Conservation (phyloP, 2,329 filamentous ascomycete species). For the Xylogone sp. region DNA sequence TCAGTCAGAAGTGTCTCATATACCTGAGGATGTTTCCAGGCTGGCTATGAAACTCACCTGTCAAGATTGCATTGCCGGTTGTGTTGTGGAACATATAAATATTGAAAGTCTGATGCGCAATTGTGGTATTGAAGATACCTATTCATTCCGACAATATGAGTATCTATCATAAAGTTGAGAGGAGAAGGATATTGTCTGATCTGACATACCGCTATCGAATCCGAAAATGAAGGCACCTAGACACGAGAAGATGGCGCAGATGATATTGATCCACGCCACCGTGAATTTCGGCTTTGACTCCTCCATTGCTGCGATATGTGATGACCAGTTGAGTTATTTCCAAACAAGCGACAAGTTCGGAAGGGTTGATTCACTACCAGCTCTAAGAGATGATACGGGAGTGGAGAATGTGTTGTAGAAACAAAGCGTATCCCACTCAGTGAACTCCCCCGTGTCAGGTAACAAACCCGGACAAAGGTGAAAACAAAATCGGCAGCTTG, state of each 20-base stretch:
- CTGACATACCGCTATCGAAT: constrained; percentile 9
- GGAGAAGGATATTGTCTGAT: background rate
- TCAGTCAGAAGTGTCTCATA: no score
- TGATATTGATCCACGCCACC: constrained; percentile 5
- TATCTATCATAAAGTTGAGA: no score
- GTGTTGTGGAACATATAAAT: constrained; percentile 28
- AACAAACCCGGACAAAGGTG: no score
- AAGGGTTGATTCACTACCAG: no score
- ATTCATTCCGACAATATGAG: constrained; percentile 1
- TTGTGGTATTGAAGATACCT: constrained; percentile 30
- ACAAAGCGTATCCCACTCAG: no score
- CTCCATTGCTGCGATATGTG: background rate
- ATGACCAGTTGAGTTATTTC: background rate
- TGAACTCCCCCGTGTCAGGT: no score
- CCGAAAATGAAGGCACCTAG: constrained; percentile 21
- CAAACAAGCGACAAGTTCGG: background rate
- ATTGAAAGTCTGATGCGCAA: constrained; percentile 29
- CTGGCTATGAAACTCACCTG: constrained; percentile 7
- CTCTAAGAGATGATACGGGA: no score
- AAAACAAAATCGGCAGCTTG: no score
- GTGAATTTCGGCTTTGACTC: constrained; percentile 3
- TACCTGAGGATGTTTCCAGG: no score
- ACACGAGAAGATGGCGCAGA: constrained; percentile 4
- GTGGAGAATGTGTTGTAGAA: no score
- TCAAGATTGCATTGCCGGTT: constrained; percentile 21